phyloP scores from a whole-genome alignment of 1,284 basidiomycete species.

The Ustilago cynodontis region DNA sequence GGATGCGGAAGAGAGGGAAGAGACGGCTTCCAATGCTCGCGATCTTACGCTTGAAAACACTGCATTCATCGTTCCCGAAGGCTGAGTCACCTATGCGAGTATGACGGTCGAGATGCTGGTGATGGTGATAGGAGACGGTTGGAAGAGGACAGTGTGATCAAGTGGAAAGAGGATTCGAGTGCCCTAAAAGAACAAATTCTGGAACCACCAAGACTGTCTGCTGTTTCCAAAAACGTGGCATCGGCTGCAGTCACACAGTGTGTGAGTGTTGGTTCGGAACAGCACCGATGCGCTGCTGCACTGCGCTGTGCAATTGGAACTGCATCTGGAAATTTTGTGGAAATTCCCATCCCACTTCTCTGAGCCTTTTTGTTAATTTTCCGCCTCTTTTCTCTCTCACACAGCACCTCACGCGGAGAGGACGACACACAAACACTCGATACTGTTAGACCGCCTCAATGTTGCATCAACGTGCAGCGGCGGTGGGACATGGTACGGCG shows the following conservation, averaged over 20 bases:
- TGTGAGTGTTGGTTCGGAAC: neutral
- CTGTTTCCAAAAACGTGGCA: slow-evolving; percentile 1
- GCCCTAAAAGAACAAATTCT: neutral
- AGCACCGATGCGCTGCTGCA: neutral
- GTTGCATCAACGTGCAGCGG: neutral
- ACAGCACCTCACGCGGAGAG: neutral
- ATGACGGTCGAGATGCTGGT: neutral
- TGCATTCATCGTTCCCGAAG: slow-evolving; percentile 27
- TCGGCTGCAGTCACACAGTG: neutral
- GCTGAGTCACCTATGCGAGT: neutral
- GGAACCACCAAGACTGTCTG: neutral
- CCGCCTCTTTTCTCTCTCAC: neutral
- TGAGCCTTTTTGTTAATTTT: slow-evolving; percentile 3
- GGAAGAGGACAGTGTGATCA: neutral
- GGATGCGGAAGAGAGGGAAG: slow-evolving; percentile 9
- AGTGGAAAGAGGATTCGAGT: neutral
- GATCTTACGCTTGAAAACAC: slow-evolving; percentile 32
- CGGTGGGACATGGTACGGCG: neutral
- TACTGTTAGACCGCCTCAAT: neutral
- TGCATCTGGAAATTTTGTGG: neutral
- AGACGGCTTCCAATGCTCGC: slow-evolving; percentile 35
- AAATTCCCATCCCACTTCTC: neutral
- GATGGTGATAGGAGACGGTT: slow-evolving; percentile 8
- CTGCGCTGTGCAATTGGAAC: no score
- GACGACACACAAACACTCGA: neutral